phyloP scores from a whole-genome alignment of 1,284 basidiomycete genomes.

The Malassezia vespertilionis region DNA sequence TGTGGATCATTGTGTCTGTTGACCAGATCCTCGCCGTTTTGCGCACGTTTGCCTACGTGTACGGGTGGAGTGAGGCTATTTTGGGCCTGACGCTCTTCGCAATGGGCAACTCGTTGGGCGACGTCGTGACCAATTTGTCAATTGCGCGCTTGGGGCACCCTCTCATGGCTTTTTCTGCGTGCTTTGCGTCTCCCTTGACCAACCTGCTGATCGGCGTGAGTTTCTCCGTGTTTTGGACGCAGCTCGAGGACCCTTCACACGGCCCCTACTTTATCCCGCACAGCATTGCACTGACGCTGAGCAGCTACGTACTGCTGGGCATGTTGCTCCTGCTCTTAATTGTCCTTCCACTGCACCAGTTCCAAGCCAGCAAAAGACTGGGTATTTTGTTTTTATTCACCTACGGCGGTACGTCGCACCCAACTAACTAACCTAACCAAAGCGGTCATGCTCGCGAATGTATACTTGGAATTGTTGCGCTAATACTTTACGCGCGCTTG shows the following conservation, averaged over 20 bases:
- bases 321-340: conserved; percentile 64
- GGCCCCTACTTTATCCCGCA: conserved; percentile 3
- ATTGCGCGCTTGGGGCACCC: conserved; percentile 49
- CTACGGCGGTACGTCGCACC: conserved; percentile 50
- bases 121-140: conserved; percentile 90
- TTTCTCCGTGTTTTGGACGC: conserved; percentile 55
- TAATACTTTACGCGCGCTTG: conserved; percentile 16
- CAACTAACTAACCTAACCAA: background rate
- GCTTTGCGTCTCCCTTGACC: conserved; percentile 89
- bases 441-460: conserved; percentile 7
- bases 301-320: conserved; percentile 52
- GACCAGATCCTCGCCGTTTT: conserved; percentile 40
- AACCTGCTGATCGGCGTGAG: conserved; percentile 87
- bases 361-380: conserved; percentile 65
- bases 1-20: conserved; percentile 45
- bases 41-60: conserved; percentile 79
- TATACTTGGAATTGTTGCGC: conserved; percentile 4
- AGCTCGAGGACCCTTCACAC: background rate
- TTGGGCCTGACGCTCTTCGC: conserved; percentile 93
- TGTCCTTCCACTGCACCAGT: conserved; percentile 70
- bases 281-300: conserved; percentile 6
- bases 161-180: conserved; percentile 62
- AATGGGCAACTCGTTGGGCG: conserved; percentile 86
- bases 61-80: conserved; percentile 91
- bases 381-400: conserved; percentile 63